Conservation (phyloP, 768 basidiomycete species). For the Lactifluus volemus region DNA sequence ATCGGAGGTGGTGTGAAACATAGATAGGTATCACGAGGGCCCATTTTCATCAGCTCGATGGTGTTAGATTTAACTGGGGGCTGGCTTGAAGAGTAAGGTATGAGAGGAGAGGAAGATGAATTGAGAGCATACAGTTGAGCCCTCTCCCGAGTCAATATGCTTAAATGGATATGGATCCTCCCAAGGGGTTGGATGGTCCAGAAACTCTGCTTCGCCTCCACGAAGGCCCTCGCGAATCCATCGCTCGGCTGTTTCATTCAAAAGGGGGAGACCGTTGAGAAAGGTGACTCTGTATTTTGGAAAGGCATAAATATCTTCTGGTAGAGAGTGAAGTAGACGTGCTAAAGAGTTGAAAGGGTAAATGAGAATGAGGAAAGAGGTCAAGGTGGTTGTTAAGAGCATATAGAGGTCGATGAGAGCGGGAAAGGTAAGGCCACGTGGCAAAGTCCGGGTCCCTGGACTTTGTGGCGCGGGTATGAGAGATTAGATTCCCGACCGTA, state of each 20-base stretch:
- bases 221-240: slow-evolving; percentile 68
- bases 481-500: slow-evolving; percentile 15
- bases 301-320: slow-evolving; percentile 73
- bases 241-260: slow-evolving; percentile 59
- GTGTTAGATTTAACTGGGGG: slow-evolving; percentile 25
- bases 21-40: slow-evolving; percentile 58
- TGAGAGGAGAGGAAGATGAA: background rate
- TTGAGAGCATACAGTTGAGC: slow-evolving; percentile 23
- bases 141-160: slow-evolving; percentile 52
- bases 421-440: slow-evolving; percentile 12
- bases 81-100: slow-evolving; percentile 2
- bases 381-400: background rate
- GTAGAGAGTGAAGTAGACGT: slow-evolving; percentile 52
- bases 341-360: slow-evolving; percentile 10
- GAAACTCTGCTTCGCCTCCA: slow-evolving; percentile 72
- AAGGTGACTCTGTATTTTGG: slow-evolving; percentile 77
- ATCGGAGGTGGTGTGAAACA: slow-evolving; percentile 69
- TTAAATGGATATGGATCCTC: slow-evolving; percentile 36
- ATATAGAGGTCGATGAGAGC: slow-evolving; percentile 25
- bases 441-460: slow-evolving; percentile 17
- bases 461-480: slow-evolving; percentile 20
- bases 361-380: background rate
- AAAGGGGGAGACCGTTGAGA: slow-evolving; percentile 68
- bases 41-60: slow-evolving; percentile 70
- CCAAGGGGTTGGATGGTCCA: slow-evolving; percentile 46